phyloP scores from a whole-genome alignment of 2,329 filamentous ascomycete species.

The Trichoderma koningiopsis region DNA sequence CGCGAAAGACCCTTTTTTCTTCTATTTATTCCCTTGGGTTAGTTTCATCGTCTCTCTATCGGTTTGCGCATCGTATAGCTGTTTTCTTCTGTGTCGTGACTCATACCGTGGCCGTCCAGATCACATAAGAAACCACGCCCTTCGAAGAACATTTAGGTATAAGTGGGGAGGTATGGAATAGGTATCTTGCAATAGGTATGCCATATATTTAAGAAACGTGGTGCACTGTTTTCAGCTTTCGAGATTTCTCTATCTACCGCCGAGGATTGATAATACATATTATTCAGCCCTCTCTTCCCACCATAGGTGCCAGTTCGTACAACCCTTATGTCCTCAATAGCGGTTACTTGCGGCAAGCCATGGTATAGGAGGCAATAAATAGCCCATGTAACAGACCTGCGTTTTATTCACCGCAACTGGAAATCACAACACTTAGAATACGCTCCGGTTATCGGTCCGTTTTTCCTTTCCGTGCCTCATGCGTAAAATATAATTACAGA shows the following conservation, averaged over 20 bases:
- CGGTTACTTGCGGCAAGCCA: slow-evolving; percentile 10
- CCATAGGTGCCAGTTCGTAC: background rate
- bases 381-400: background rate
- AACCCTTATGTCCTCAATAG: background rate
- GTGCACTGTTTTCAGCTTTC: background rate
- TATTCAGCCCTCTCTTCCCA: background rate
- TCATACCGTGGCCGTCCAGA: background rate
- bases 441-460: slow-evolving; percentile 10
- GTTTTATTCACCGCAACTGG: background rate
- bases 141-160: background rate
- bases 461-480: background rate
- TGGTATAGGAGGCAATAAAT: background rate
- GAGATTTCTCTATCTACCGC: background rate
- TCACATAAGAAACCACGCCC: background rate
- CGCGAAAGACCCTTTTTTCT: background rate
- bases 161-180: background rate
- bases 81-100: background rate
- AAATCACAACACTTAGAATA: background rate
- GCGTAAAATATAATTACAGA: background rate
- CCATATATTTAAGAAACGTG: background rate
- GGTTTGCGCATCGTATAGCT: too few species aligned
- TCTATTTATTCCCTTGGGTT: background rate
- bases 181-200: background rate
- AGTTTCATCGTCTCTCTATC: background rate
- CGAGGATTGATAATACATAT: background rate